Conservation (phyloP, 768 basidiomycete species). For the Lactifluus piperatus region DNA sequence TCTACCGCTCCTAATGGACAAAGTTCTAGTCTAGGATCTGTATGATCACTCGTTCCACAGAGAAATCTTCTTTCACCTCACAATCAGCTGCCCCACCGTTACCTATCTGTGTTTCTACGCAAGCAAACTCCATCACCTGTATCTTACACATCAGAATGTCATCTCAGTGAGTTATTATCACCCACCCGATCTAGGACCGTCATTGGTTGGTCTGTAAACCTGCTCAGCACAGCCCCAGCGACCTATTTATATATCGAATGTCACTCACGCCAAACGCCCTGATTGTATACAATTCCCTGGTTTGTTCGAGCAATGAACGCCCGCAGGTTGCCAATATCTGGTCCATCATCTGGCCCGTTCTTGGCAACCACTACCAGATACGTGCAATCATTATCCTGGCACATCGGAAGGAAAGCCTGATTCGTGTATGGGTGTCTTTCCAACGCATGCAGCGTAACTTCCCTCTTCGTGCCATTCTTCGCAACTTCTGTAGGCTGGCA, state of each 20-base stretch:
- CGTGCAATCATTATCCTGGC: slow-evolving; percentile 42
- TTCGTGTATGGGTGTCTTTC: slow-evolving; percentile 88
- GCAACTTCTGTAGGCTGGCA: slow-evolving; percentile 50
- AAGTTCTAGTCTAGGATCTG: neutral
- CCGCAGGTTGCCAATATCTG: slow-evolving; percentile 63
- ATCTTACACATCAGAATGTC: slow-evolving; percentile 1
- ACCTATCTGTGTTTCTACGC: slow-evolving; percentile 91
- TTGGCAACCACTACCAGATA: slow-evolving; percentile 86
- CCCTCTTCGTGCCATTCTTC: slow-evolving; percentile 40
- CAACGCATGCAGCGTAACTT: slow-evolving; percentile 60
- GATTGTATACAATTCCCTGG: slow-evolving; percentile 83
- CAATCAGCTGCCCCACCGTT: slow-evolving; percentile 73
- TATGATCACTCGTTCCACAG: slow-evolving; percentile 25
- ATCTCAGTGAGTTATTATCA: neutral
- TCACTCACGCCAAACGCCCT: slow-evolving; percentile 84
- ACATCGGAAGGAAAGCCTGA: slow-evolving; percentile 95
- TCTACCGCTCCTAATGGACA: too few relatives aligned
- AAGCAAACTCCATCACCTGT: slow-evolving; percentile 72
- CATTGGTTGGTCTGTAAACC: slow-evolving; percentile 78
- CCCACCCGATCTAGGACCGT: slow-evolving; percentile 65
- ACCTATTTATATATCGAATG: neutral
- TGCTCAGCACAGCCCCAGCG: neutral
- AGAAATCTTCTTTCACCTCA: slow-evolving; percentile 59
- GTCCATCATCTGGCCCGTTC: slow-evolving; percentile 67
- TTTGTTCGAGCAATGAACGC: slow-evolving; percentile 75